Evolutionary conservation across 768 basidiomycete genomes (phyloP).

Genomic region (Suillus plorans): DNA sequence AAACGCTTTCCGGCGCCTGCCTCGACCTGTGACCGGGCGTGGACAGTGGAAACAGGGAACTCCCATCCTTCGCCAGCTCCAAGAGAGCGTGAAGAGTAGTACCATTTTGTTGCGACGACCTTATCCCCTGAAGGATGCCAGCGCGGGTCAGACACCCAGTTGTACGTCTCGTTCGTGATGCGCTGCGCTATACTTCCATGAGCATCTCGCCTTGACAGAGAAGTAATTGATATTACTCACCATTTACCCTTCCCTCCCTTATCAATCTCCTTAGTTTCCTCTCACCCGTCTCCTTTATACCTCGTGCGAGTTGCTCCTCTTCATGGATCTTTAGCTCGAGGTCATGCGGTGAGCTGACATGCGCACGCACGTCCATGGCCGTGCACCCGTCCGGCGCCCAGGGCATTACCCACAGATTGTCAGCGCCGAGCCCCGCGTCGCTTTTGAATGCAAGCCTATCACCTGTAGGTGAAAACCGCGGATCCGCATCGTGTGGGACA

Average conservation of each 20-base stretch:
- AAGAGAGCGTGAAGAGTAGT: conserved; percentile 60
- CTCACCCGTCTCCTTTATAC: conserved; percentile 49
- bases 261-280: conserved; percentile 49
- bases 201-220: conserved; percentile 3
- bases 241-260: conserved; percentile 54
- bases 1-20: conserved; percentile 50
- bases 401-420: conserved; percentile 71
- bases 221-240: conserved; percentile 27
- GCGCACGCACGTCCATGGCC: conserved; percentile 52
- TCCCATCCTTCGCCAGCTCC: conserved; percentile 78
- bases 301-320: conserved; percentile 45
- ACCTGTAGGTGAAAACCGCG: conserved; percentile 69
- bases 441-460: conserved; percentile 66
- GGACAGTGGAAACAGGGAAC: conserved; percentile 46
- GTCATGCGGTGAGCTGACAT: conserved; percentile 30
- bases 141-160: conserved; percentile 67
- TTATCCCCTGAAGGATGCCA: conserved; percentile 67
- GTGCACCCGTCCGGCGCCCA: conserved; percentile 60
- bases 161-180: conserved; percentile 74
- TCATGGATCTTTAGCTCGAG: conserved; percentile 40
- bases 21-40: conserved; percentile 22
- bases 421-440: conserved; percentile 69
- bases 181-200: conserved; percentile 32
- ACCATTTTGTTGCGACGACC: conserved; percentile 79
- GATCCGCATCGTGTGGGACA: conserved; percentile 69